Evolutionary conservation across 345 rosid species (phyloP), one percentile per base, ranked within the genome.

Genomic region (Murraya koenigii): DNA sequence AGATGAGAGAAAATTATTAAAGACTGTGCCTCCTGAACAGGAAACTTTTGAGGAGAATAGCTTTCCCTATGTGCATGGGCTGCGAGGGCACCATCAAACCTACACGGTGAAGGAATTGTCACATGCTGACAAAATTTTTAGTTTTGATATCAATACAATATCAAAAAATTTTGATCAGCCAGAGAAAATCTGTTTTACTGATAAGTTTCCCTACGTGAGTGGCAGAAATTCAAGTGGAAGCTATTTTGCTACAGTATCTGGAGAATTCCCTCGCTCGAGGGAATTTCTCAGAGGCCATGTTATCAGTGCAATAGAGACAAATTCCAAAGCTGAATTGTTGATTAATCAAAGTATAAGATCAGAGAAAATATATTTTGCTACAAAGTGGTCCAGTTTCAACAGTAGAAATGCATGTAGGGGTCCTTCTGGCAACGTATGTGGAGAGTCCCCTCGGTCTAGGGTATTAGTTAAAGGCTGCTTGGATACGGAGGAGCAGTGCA

Each of bases 401-500:
- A 20, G 10, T 38, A 72, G 67, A 76, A 75, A 15, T 19, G 54
- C n/a, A 69, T 1, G 65, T 54, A 15, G 25, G 26, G 39, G 56
- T 49, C 47, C 58, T 39, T 72, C 38, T 68, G 28, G 75, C 30
- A 52, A 54, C 13, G n/a, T 62, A 19, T 17, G 52, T 13, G 28
- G 33, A 41, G 38, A 39, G 36, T 72, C 80, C 33, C 38, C 35
- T 36, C 11, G 23, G 25, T 68, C 59, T 55, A 4, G 58, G 63
- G 69, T 54, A 41, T 72, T 66, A 6, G 78, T 71, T 70, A 78
- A 56, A 58, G 80, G 74, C 73, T 66, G 75, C 54, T 77, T 82
- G 73, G 78, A 77, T 69, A 60, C 72, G 69, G 69, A 65, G 82
- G 82, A 80, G 75, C 79, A 56, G 71, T 72, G 77, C 25, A 49